A percentile compares a stretch with the other conserved stretches of the same genome.
Evolutionary conservation across 2,329 filamentous ascomycete species (phyloP).

Genomic region (Hirsutella rhossiliensis): DNA sequence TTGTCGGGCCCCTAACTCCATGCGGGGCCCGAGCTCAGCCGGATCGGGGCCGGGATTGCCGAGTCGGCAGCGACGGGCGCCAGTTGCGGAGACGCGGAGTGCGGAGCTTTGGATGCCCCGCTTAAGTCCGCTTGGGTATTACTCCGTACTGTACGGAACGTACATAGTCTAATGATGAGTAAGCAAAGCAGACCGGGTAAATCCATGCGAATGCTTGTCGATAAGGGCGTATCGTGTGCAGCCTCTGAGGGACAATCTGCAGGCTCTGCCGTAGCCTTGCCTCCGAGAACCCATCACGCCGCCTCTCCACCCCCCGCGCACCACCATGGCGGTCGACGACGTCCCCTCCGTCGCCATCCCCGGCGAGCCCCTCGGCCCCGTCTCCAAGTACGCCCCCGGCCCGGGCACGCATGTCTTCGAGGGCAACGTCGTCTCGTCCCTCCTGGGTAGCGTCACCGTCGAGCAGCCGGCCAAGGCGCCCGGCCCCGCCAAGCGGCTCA

Average conservation of each 20-base stretch:
- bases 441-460: slow-evolving; percentile 59
- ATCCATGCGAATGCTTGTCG: background rate
- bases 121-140: background rate
- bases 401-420: slow-evolving; percentile 75
- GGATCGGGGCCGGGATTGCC: background rate
- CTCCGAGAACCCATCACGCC: background rate
- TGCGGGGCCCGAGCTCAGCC: background rate
- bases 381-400: slow-evolving; percentile 57
- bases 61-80: background rate
- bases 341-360: slow-evolving; percentile 56
- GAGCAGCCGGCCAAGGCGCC: slow-evolving; percentile 32
- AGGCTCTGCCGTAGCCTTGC: background rate
- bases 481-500: slow-evolving; percentile 45
- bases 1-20: background rate
- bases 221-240: background rate
- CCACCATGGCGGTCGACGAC: slow-evolving; percentile 21
- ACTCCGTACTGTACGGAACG: background rate
- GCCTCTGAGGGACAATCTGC: no score
- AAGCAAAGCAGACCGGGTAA: background rate
- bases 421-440: slow-evolving; percentile 65
- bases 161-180: background rate
- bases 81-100: background rate
- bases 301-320: background rate
- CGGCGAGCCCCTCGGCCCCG: slow-evolving; percentile 65
- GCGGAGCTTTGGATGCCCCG: background rate